phyloP scores from a whole-genome alignment of 192 early-diverging fungal genomes.

The Umbelopsis sp. region DNA sequence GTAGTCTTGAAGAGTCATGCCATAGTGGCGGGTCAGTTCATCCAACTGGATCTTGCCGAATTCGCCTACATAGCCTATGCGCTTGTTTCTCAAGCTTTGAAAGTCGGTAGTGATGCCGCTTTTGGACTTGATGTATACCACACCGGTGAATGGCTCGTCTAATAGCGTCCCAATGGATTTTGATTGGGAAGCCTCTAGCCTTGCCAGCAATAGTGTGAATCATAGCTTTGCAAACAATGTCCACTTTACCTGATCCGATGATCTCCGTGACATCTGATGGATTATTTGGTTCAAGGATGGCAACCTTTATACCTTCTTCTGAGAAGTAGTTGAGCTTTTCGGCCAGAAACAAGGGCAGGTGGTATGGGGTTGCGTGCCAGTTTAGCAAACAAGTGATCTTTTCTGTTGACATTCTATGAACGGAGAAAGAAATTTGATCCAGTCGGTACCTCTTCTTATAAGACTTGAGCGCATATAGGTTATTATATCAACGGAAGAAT shows the following conservation, averaged over 20 bases:
- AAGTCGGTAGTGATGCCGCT: conserved; percentile 61
- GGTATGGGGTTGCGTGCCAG: conserved; percentile 66
- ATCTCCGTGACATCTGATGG: conserved; percentile 68
- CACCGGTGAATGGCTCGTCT: conserved; percentile 68
- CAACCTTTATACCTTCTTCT: conserved; percentile 61
- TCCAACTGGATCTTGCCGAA: conserved; percentile 69
- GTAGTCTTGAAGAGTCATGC: conserved; percentile 57
- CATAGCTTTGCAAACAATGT: conserved; percentile 70
- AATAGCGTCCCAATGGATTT: conserved; percentile 64
- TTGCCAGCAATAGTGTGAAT: conserved; percentile 72
- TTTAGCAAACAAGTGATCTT: conserved; percentile 58
- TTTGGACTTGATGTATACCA: conserved; percentile 55
- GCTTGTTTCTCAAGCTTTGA: conserved; percentile 50
- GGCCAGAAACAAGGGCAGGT: conserved; percentile 63
- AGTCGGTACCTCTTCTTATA: neutral
- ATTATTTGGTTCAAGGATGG: conserved; percentile 67
- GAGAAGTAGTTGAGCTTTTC: conserved; percentile 62
- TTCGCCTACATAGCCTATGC: conserved; percentile 67
- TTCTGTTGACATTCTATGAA: conserved; percentile 47
- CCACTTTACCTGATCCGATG: conserved; percentile 62
- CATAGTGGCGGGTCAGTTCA: conserved; percentile 54
- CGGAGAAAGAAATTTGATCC: neutral
- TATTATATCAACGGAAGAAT: neutral
- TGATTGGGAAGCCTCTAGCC: conserved; percentile 63
- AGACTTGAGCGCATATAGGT: neutral